Evolutionary conservation across 768 basidiomycete species (phyloP).

Genomic region (Podaxis sp.): DNA sequence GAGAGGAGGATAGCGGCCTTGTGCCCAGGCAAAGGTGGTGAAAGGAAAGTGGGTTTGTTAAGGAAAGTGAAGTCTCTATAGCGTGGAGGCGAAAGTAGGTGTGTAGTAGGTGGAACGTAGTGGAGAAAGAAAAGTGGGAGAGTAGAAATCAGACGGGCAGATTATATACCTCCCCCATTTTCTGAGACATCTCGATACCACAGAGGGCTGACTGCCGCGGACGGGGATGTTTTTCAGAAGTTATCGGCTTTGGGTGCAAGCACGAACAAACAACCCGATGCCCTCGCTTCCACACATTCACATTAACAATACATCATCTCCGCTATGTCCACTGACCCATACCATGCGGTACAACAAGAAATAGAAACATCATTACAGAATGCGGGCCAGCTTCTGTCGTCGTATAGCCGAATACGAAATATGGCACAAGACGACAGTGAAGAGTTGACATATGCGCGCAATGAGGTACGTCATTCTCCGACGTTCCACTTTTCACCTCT

Average conservation of each 20-base stretch:
- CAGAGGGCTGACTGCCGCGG: not conserved
- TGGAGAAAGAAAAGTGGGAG: not conserved
- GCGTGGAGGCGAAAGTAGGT: slow-evolving; percentile 6
- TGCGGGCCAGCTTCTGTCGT: slow-evolving; percentile 69
- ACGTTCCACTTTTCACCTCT: not conserved
- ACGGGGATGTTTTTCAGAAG: not conserved
- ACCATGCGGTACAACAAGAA: slow-evolving; percentile 84
- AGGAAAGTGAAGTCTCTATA: slow-evolving; percentile 8
- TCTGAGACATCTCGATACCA: not conserved
- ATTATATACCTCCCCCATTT: not conserved
- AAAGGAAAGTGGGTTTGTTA: not conserved
- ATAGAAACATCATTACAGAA: slow-evolving; percentile 74
- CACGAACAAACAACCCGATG: not conserved
- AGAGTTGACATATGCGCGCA: slow-evolving; percentile 76
- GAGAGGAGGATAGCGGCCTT: not conserved
- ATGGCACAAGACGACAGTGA: slow-evolving; percentile 75
- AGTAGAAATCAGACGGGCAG: not conserved
- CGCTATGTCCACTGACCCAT: slow-evolving; percentile 78
- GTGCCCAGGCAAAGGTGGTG: not conserved
- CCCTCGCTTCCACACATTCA: not conserved
- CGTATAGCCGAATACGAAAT: slow-evolving; percentile 76
- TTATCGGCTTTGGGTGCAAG: not conserved
- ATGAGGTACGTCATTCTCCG: slow-evolving; percentile 52
- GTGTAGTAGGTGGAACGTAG: not conserved
- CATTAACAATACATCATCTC: not conserved